Base-by-base conservation (phyloP, 805 yeast genomes). In the Priceomyces carsonii region DNA sequence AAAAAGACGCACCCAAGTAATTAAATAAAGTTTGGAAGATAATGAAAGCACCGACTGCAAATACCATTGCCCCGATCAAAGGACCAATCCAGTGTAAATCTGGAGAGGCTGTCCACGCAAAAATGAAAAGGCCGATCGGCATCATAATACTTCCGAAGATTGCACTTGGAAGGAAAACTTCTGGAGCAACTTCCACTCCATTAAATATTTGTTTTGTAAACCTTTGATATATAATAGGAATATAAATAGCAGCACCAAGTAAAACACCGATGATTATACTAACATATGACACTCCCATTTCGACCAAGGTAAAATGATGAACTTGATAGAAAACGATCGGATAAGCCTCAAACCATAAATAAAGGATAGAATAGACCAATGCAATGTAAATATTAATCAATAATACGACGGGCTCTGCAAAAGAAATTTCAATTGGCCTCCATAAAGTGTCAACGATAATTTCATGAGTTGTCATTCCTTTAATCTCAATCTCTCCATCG, bases 331-430 rank as follows among this genome's bases (percentile, higher is more conserved):
- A 79, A 3, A 75, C 77, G 21, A 78, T 61, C 7, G 85, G 84
- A 27, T 44, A 46, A 6, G 54, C 51, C 63, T 72, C 85, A 46
- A 79, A 76, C 64, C 75, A 79, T 15, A 77, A 52, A 51, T 77
- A 80, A 42, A 75, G 44, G 19, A 71, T 54, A 18, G 81, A 74
- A 52, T 79, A 80, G 5, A 69, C 61, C 33, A 79, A 46, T 0
- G 80, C 76, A 43, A 73, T 59, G 51, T 77, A 78, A 18, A 71
- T 14, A 47, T 79, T 69, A 39, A 78, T 69, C 19, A 77, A 61
- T 13, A 79, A 38, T n/a, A 79, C 71, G 17, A 75, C 75, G 0
- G 85, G 85, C 51, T 80, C 85, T 32, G 53, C 43, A 16, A 70
- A 20, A n/a, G 72, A 64, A 36, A 80, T 61, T 35, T 68, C 69